These are phyloP conservation scores for Cystofilobasidium ferigula DNA, from an alignment of 768 basidiomycete species.

Conservation along the genomic window DNA sequence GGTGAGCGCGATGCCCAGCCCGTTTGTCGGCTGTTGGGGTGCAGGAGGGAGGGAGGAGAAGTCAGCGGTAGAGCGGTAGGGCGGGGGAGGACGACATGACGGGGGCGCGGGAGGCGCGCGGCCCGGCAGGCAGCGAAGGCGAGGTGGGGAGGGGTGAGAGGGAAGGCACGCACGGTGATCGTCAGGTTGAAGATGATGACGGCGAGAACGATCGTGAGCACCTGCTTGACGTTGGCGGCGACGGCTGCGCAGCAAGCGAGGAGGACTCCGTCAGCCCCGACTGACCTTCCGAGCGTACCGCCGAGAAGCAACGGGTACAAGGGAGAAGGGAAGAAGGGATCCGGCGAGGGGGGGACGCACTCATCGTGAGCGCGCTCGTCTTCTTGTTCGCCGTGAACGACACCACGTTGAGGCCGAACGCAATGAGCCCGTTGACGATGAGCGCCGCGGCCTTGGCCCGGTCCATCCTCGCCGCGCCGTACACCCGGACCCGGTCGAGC, in stretches of 20 bases:
- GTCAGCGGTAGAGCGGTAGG: too few relatives aligned
- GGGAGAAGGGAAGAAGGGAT: not conserved
- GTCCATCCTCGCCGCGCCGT: conserved; percentile 44
- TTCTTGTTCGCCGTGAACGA: conserved; percentile 89
- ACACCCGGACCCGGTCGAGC: conserved; percentile 51
- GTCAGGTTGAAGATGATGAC: conserved; percentile 72
- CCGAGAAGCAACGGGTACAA: too few relatives aligned
- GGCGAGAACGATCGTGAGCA: conserved; percentile 72
- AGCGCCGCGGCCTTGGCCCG: conserved; percentile 48
- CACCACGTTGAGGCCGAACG: conserved; percentile 85
- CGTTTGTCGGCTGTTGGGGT: conserved; percentile 55
- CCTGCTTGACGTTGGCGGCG: conserved; percentile 82
- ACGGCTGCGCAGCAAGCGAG: not conserved
- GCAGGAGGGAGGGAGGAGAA: not conserved
- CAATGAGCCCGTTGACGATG: conserved; percentile 67
- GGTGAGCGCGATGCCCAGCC: conserved; percentile 70
- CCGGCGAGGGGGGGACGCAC: conserved; percentile 59
- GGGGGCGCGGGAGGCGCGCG: too few relatives aligned
- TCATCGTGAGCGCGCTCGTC: conserved; percentile 80
- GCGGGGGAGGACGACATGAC: too few relatives aligned
- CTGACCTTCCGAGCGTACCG: too few relatives aligned
- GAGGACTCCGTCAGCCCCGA: too few relatives aligned
- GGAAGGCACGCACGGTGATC: conserved; percentile 49
- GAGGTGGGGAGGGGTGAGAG: too few relatives aligned
- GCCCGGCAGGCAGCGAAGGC: too few relatives aligned